A percentile compares a stretch with the other conserved stretches of the same genome.
phyloP scores from a whole-genome alignment of 768 basidiomycete species.

The Coprinellus aureogranulatus region DNA sequence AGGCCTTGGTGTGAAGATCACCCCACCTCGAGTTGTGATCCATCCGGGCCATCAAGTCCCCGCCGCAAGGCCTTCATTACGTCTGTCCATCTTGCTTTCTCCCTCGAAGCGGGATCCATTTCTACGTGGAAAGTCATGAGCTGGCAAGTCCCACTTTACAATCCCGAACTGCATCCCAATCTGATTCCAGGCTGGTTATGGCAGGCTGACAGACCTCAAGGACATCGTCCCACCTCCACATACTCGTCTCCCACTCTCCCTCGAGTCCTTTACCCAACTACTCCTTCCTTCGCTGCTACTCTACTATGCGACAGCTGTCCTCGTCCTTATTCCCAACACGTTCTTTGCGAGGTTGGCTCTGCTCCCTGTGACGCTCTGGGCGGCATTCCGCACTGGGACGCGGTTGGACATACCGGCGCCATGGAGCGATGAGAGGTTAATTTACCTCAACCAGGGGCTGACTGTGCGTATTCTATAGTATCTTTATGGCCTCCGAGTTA shows the following conservation, averaged over 20 bases:
- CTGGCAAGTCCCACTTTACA: too few species aligned
- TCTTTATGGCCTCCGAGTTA: neutral
- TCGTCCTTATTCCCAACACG: slow-evolving; percentile 50
- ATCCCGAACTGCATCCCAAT: neutral
- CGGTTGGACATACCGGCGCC: slow-evolving; percentile 40
- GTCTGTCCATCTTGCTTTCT: too few species aligned
- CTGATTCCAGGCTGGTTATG: neutral
- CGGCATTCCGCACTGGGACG: slow-evolving; percentile 41
- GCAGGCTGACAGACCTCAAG: slow-evolving; percentile 23
- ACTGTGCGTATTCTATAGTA: slow-evolving; percentile 34
- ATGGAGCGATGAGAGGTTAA: slow-evolving; percentile 31
- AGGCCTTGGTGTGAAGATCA: too few species aligned
- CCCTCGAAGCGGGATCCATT: too few species aligned
- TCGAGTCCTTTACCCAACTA: slow-evolving; percentile 30
- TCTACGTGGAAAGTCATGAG: neutral
- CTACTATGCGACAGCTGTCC: slow-evolving; percentile 52
- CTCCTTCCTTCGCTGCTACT: slow-evolving; percentile 41
- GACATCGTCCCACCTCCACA: slow-evolving; percentile 27
- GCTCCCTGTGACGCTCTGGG: slow-evolving; percentile 48
- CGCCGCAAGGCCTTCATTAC: too few species aligned
- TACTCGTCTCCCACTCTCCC: slow-evolving; percentile 33
- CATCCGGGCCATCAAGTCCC: too few species aligned
- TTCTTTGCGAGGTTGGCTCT: slow-evolving; percentile 41
- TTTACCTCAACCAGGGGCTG: slow-evolving; percentile 44
- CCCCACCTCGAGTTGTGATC: too few species aligned